phyloP scores from a whole-genome alignment of 495 filamentous ascomycete species.

The Choiromyces venosus region DNA sequence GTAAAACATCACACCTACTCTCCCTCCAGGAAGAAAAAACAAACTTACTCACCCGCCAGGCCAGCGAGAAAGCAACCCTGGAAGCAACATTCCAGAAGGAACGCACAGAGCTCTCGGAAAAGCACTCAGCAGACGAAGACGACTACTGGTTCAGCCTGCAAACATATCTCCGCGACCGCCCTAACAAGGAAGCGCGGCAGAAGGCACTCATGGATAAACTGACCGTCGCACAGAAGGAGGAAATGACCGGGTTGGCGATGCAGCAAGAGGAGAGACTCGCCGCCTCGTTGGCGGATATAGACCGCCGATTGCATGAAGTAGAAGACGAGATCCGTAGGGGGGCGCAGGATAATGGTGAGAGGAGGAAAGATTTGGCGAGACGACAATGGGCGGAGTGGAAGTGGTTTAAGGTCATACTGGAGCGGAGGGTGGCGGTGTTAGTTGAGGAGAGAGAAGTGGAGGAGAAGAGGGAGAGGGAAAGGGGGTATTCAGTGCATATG shows the following conservation, averaged over 20 bases:
- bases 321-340: no score
- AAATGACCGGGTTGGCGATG: conserved; percentile 10
- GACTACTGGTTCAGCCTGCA: conserved; percentile 34
- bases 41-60: no score
- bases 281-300: no score
- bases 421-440: no score
- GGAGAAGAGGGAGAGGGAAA: no score
- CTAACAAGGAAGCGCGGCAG: conserved; percentile 23
- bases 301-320: no score
- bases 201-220: conserved; percentile 25
- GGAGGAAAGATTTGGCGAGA: no score
- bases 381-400: no score
- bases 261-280: conserved; percentile 5
- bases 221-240: conserved; percentile 7
- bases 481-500: no score
- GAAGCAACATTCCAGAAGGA: neutral
- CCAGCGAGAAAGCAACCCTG: conserved; percentile 8
- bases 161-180: conserved; percentile 19
- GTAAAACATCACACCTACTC: neutral
- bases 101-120: neutral
- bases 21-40: neutral
- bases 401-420: no score
- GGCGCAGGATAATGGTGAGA: no score
- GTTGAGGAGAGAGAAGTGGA: no score
- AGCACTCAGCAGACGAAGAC: conserved; percentile 24